A percentile compares a stretch with the other conserved stretches of the same genome.
Evolutionary conservation across 2,329 filamentous ascomycete species (phyloP).

Genomic region (Penicillium sp.): DNA sequence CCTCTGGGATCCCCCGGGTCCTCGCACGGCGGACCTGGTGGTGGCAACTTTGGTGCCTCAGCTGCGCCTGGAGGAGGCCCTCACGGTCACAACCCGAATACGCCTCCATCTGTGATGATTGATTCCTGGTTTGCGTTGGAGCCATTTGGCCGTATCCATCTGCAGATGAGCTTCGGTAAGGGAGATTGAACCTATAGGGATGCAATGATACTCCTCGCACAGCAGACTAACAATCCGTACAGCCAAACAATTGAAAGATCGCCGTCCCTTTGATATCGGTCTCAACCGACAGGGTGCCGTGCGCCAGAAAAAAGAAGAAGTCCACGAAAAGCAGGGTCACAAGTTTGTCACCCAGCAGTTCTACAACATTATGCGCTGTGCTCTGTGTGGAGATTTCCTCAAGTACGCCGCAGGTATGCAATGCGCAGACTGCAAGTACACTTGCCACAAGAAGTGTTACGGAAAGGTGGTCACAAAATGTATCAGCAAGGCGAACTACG

Average conservation of each 20-base stretch:
- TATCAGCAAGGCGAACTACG: constrained; percentile 98
- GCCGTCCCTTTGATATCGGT: constrained; percentile 76
- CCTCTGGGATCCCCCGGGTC: constrained; percentile 49
- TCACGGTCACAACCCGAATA: constrained; percentile 26
- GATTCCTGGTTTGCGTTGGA: constrained; percentile 97
- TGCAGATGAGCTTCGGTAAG: constrained; percentile 77
- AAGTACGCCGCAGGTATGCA: constrained; percentile 99
- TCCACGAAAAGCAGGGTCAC: constrained; percentile 98
- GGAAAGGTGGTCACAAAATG: constrained; percentile 96
- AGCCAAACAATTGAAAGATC: constrained; percentile 81
- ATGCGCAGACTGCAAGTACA: constrained; percentile 99
- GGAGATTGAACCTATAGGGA: background rate
- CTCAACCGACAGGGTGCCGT: constrained; percentile 93
- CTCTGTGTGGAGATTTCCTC: constrained; percentile 93
- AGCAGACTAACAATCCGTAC: constrained; percentile 16
- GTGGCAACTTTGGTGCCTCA: constrained; percentile 19
- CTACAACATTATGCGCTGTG: constrained; percentile 99
- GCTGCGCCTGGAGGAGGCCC: constrained; percentile 23
- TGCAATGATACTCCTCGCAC: background rate
- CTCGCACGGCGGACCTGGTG: constrained; percentile 16
- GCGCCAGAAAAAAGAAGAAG: constrained; percentile 93
- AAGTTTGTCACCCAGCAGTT: constrained; percentile 98
- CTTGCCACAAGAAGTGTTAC: constrained; percentile 97
- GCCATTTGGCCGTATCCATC: constrained; percentile 83
- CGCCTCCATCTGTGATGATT: constrained; percentile 47